phyloP scores from a whole-genome alignment of 2,329 filamentous ascomycete species.

The Sarocladiaceae sp. region DNA sequence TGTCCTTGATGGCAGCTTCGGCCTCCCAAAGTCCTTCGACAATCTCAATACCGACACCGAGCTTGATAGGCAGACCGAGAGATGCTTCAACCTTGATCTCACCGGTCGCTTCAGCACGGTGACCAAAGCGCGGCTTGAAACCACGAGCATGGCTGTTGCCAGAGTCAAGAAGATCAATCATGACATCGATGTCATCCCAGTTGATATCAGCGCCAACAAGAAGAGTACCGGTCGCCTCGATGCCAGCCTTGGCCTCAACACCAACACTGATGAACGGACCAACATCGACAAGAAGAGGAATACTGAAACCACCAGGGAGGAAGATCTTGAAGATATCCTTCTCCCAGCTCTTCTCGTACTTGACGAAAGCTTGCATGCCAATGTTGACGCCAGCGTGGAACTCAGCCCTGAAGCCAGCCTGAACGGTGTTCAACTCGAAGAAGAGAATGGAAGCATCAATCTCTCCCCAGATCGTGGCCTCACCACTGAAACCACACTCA shows the following conservation, averaged over 20 bases:
- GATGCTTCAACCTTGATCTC: background rate
- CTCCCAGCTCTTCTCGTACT: conserved; percentile 8
- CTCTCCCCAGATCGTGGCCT: conserved; percentile 4
- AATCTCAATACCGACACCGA: background rate
- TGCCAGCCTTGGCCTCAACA: background rate
- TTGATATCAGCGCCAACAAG: background rate
- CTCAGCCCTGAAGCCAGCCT: conserved; percentile 10
- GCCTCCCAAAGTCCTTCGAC: background rate
- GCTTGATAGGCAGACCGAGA: background rate
- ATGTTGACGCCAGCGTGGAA: conserved; percentile 11
- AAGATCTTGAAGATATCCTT: conserved; percentile 5
- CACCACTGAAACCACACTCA: background rate
- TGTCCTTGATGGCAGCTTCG: background rate
- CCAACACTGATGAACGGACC: background rate
- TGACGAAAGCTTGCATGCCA: conserved; percentile 7
- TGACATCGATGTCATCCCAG: conserved; percentile 2
- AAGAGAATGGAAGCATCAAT: background rate
- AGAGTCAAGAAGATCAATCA: background rate
- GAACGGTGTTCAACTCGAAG: background rate
- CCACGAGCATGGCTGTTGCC: background rate
- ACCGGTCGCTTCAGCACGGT: background rate
- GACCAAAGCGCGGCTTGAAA: background rate
- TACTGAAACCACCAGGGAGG: background rate
- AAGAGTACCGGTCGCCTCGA: background rate
- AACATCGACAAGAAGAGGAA: background rate